phyloP scores from a whole-genome alignment of 257 asterid genomes.

The Solanum peruvianum region DNA sequence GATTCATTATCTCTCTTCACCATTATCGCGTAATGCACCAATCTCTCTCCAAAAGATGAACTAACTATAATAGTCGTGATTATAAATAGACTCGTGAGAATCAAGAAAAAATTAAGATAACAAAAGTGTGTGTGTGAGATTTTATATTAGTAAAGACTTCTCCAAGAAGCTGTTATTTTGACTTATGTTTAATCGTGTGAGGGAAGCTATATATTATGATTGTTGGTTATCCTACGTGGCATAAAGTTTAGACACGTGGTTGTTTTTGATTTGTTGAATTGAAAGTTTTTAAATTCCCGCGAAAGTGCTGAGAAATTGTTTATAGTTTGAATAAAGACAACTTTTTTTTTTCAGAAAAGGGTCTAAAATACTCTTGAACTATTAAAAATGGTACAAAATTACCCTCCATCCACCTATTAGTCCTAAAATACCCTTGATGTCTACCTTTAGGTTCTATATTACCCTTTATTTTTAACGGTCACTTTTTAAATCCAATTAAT shows the following conservation, averaged over 20 bases:
- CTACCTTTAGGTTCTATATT: too few species aligned
- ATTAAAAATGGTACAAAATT: too few species aligned
- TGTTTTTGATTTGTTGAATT: background rate
- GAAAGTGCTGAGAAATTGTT: background rate
- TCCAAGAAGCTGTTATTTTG: background rate
- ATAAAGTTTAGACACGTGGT: background rate
- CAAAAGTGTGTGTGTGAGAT: background rate
- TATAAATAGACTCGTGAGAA: background rate
- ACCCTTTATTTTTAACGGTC: too few species aligned
- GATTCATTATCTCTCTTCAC: background rate
- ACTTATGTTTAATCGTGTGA: background rate
- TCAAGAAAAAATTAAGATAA: background rate
- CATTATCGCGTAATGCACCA: background rate
- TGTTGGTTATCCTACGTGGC: background rate
- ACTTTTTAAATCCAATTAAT: too few species aligned
- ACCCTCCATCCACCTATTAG: too few species aligned
- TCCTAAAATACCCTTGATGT: too few species aligned
- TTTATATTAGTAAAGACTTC: background rate
- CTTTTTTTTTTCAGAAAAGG: too few species aligned
- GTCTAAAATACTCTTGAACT: too few species aligned
- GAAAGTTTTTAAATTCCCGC: background rate
- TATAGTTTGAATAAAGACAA: background rate
- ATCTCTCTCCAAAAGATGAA: background rate
- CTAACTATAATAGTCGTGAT: background rate
- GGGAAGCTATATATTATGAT: background rate